Base-by-base conservation (phyloP, 2,329 filamentous ascomycete genomes). In the Falciphora oryzae region DNA sequence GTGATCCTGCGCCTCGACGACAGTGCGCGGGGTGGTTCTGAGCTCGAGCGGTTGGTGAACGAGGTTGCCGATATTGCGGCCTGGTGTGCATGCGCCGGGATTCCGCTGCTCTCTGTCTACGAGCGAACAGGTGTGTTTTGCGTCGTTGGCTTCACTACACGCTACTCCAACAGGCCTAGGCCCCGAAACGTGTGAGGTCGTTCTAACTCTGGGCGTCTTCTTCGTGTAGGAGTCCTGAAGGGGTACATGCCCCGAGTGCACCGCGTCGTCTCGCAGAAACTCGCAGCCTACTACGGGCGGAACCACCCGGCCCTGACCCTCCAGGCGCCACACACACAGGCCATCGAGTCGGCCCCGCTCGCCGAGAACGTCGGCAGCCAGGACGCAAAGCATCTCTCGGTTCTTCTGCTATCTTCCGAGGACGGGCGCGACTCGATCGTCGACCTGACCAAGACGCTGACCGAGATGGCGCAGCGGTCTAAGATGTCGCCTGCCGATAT, bases 341-440 rank as follows among this genome's bases (percentile, higher is more conserved):
- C 85, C 38, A 83, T 86, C 65, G 77, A 80, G 68, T 80, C 83
- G 72, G 32, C 79, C 77, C 25, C 73, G 70, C 82, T 60, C 76
- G 76, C 75, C 32, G 72, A 79, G 64, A 77, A 79, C 68, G 38
- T 44, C 14, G 38, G 38, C 38, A 76, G 80, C 72, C 67, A 73
- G 71, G 74, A 74, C 73, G 56, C 3, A 8, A 63, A 59, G 62
- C 76, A 80, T 71, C 73, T 89, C 65, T 77, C 81, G 31, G 75
- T 98, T 25, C 85, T 97, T 65, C 85, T 99, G 56, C 85, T 99
- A 62, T 96, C 92, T 18, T 86, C 88, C 53, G 90, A 94, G 65
- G 95, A 99, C 71, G 94, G 95, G 61, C 87, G 94, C 64, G 92
- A 96, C 72, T 97, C 94, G 4, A 86, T 99, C 67, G 93, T 99